Conservation (phyloP, 192 early-diverging fungal genomes). For the Backusella parvicylindrica region DNA sequence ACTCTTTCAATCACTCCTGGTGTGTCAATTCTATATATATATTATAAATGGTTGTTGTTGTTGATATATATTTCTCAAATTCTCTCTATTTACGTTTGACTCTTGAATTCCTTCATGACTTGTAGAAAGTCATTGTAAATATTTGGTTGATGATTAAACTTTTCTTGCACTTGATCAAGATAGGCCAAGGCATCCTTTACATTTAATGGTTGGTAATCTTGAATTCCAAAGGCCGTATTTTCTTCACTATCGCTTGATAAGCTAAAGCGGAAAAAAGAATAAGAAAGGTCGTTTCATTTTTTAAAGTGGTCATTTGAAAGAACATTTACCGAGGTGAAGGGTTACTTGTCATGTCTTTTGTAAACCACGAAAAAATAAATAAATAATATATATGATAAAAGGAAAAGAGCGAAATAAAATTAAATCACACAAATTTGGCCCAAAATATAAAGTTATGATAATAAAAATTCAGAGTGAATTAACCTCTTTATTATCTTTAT, state of each 20-base stretch:
- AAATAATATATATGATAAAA: neutral
- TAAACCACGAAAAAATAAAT: neutral
- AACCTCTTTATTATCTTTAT: too few relatives aligned
- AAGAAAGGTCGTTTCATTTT: neutral
- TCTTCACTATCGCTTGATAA: neutral
- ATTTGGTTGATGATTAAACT: slow-evolving; percentile 87
- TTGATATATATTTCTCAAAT: neutral
- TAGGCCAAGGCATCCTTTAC: slow-evolving; percentile 95
- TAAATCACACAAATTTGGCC: too few relatives aligned
- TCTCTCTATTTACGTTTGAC: slow-evolving; percentile 70
- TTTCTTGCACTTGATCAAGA: slow-evolving; percentile 90
- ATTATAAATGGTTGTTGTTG: neutral
- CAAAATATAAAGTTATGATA: neutral
- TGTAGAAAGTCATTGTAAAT: slow-evolving; percentile 97
- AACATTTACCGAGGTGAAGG: neutral
- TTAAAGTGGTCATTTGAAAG: neutral
- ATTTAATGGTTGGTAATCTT: slow-evolving; percentile 58
- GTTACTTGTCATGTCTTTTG: neutral
- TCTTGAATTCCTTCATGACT: slow-evolving; percentile 99
- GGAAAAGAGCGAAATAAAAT: neutral
- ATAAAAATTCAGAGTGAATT: neutral
- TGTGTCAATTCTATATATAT: slow-evolving; percentile 74
- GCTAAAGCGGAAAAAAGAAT: neutral
- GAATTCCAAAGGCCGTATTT: neutral
- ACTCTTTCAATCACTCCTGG: slow-evolving; percentile 97